Base-by-base conservation (phyloP, 352 stramenopile species). In the Pilasporangium apinafurcum region DNA sequence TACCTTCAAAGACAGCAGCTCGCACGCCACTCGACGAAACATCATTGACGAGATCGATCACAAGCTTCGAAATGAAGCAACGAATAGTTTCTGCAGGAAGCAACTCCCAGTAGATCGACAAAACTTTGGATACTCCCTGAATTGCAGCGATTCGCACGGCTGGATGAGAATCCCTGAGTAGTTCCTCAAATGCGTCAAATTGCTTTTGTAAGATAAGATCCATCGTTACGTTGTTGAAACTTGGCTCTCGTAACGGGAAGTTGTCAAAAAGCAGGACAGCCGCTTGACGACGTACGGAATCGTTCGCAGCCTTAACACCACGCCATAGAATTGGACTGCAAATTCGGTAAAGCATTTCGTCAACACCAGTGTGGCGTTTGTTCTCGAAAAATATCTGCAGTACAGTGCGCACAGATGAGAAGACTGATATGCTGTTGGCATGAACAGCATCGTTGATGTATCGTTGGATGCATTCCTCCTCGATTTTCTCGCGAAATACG, bases 331-430 rank as follows among this genome's bases (percentile, higher is more conserved):
- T 89, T 7, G 82, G 82, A 32, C 81, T 89, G n/a, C 68, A 86
- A 13, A 87, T 74, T 6, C 73, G 73, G 37, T 85, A 91, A 5
- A 94, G 65, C 82, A 92, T 90, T 34, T 90, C 75, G 22, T 94
- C 82, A 0, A 92, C 77, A 24, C 77, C 80, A 16, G 64, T 63
- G 44, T 88, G 79, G 5, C 74, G 67, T 32, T 94, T 94, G 62
- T 88, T 89, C 25, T 91, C 79, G 34, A 89, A 92, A 48, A 93
- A 94, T 29, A 90, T 81, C 28, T 86, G 74, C 21, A 94, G 53
- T 28, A 94, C 60, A 7, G 68, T 60, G 1, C 76, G 70, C 21
- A 87, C 60, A 1, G 68, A 71, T 26, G 74, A 70, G 38, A 88
- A 94, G 2, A 92, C 48, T 18, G 70, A 72, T 4, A 71, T 68